phyloP scores from a whole-genome alignment of 176 grass and related monocot genomes.

The Microstegium vimineum region DNA sequence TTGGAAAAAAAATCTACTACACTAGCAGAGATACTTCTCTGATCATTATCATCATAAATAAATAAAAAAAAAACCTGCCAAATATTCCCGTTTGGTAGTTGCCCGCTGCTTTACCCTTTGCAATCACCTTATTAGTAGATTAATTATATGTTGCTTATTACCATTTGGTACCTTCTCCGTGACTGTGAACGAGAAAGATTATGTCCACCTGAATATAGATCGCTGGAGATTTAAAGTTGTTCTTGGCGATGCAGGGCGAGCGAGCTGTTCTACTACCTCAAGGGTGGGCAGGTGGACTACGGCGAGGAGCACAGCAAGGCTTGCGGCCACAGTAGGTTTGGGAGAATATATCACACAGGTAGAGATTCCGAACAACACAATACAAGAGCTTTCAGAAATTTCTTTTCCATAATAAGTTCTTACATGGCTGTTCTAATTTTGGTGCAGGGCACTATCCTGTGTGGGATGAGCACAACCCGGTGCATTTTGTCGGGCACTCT shows the following conservation, averaged over 20 bases:
- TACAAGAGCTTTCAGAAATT: neutral
- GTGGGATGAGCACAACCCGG: no score
- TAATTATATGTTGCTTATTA: conserved; percentile 1
- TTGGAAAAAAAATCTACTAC: neutral
- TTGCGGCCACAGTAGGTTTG: conserved; percentile 68
- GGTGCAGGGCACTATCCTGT: no score
- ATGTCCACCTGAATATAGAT: neutral
- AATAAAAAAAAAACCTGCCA: neutral
- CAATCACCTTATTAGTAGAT: neutral
- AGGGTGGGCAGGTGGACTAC: conserved; percentile 92
- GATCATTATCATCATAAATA: neutral
- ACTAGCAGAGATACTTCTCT: neutral
- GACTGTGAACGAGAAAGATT: neutral
- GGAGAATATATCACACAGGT: conserved; percentile 76
- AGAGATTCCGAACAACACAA: neutral
- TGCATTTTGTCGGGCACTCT: no score
- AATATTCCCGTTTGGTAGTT: conserved; percentile 7
- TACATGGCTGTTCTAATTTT: no score
- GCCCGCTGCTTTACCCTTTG: neutral
- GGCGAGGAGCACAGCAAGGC: conserved; percentile 81
- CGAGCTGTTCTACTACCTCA: conserved; percentile 98
- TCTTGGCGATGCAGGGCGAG: conserved; percentile 57
- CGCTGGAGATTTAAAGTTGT: neutral
- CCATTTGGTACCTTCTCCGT: neutral
- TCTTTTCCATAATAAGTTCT: no score